Base-by-base conservation (phyloP, 306 rosid species). In the Cicer bijugum region DNA sequence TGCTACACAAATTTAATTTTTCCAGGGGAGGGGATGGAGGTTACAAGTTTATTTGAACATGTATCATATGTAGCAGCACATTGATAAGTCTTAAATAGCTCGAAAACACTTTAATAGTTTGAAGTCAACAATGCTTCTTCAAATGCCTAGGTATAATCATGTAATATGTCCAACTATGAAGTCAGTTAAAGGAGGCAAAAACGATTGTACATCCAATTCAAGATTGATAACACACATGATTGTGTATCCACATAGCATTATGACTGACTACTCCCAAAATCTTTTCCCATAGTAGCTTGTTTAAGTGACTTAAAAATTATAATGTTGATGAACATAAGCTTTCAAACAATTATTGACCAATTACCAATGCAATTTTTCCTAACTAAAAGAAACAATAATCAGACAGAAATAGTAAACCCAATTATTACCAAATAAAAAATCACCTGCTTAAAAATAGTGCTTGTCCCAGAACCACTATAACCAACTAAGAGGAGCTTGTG, bases 381-480 rank as follows among this genome's bases (percentile, higher is more conserved):
- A 37, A 47, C 48, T 68, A 64, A 82, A 82, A 69, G 56, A 64
- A 75, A 68, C 40, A 50, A 50, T 39, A 71, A 16, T 6, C 65
- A 42, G 47, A 66, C 48, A 62, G 20, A 71, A 71, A 4, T 71
- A 40, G 63, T 74, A 33, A 75, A 38, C 47, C 51, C 17, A 50
- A 14, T 12, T 37, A 44, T 23, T 9, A 10, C 8, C 19, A 45
- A 59, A 69, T 35, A 61, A 79, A 82, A 63, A 23, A 77, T 74
- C 69, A 91, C 99, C 99, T 95, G 99, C 86, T 95, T 95, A 77
- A 95, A 95, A 84, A 95, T 90, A 76, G 99, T 95, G 81, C 99
- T 95, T 39, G 99, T 92, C 59, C 99, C 99, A 28, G 99, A 91
- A 58, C 97, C 97, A 81, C 80, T 80, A 59, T 67, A 88, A 80